These are phyloP conservation scores for Fusarium virguliforme DNA, from an alignment of 2,329 filamentous ascomycete genomes.

Conservation along the genomic window DNA sequence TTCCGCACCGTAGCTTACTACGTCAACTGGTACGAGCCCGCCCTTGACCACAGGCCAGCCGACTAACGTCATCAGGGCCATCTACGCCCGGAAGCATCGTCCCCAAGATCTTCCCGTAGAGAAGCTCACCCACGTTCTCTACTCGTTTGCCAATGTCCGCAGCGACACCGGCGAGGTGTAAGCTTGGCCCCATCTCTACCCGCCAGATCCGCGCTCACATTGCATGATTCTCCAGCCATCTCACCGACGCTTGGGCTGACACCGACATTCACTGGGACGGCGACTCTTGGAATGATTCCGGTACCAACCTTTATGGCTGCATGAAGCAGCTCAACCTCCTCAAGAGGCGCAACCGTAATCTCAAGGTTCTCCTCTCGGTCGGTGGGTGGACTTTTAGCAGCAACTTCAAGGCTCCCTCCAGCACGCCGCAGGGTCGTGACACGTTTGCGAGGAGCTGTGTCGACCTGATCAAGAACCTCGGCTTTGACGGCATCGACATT, in stretches of 20 bases:
- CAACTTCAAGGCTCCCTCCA: constrained; percentile 85
- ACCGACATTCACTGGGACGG: constrained; percentile 81
- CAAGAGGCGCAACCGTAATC: constrained; percentile 84
- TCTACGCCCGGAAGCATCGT: constrained; percentile 88
- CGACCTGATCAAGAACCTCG: constrained; percentile 82
- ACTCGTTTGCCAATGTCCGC: constrained; percentile 90
- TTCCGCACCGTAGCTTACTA: constrained; percentile 81
- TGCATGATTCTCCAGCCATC: constrained; percentile 55
- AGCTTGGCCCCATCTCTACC: constrained; percentile 34
- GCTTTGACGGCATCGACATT: constrained; percentile 81
- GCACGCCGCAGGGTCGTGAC: constrained; percentile 77
- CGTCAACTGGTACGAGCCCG: constrained; percentile 72
- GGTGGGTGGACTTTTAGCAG: constrained; percentile 93
- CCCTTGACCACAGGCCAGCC: constrained; percentile 9
- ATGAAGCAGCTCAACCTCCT: constrained; percentile 90
- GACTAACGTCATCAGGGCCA: constrained; percentile 69
- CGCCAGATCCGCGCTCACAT: constrained; percentile 7
- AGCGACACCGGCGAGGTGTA: constrained; percentile 86
- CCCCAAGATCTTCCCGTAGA: constrained; percentile 87
- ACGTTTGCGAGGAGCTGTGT: constrained; percentile 83
- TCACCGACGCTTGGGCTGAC: constrained; percentile 77
- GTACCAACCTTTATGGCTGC: constrained; percentile 89
- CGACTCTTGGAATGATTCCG: constrained; percentile 79
- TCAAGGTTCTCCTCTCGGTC: constrained; percentile 89
- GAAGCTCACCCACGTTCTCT: constrained; percentile 90